These are phyloP conservation scores for Pestalotiopsis sp. DNA, from an alignment of 2,329 filamentous ascomycete species.

Conservation along the genomic window DNA sequence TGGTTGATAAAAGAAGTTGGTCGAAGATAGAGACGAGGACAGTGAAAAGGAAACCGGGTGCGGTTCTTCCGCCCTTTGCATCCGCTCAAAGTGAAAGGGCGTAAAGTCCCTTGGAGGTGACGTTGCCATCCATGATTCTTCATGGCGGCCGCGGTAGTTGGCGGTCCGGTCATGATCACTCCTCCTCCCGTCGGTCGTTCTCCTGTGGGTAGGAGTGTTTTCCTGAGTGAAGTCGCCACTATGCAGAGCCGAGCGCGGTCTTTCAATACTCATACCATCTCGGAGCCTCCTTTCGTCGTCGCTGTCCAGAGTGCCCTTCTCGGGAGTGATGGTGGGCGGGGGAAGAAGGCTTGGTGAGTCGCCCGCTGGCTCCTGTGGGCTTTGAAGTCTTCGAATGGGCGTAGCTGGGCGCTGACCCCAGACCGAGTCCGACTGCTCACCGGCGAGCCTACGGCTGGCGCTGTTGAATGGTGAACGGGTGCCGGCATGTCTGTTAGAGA, in stretches of 20 bases:
- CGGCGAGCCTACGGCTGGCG: conserved; percentile 10
- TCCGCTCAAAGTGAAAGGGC: conserved; percentile 46
- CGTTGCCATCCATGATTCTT: conserved; percentile 52
- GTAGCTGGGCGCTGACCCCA: conserved; percentile 38
- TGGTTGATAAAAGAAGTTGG: conserved; percentile 79
- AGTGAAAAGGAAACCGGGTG: conserved; percentile 60
- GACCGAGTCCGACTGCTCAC: conserved; percentile 37
- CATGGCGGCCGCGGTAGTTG: conserved; percentile 14
- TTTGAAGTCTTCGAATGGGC: conserved; percentile 36
- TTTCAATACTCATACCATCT: conserved; percentile 70
- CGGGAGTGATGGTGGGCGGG: conserved; percentile 50
- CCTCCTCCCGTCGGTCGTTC: conserved; percentile 21
- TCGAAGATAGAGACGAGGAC: conserved; percentile 72
- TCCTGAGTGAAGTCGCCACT: conserved; percentile 66
- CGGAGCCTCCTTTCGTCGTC: conserved; percentile 46
- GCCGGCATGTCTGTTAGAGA: conserved; percentile 59
- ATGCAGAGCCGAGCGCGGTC: conserved; percentile 77
- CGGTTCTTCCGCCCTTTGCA: conserved; percentile 37
- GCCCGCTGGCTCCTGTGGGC: conserved; percentile 28
- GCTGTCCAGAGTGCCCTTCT: conserved; percentile 39
- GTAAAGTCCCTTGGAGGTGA: conserved; percentile 58
- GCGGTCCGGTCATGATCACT: conserved; percentile 22
- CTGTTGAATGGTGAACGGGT: conserved; percentile 5
- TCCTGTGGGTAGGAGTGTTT: conserved; percentile 28
- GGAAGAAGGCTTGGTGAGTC: conserved; percentile 46